Conservation (phyloP, 768 basidiomycete genomes). For the Dentipellis sp. region DNA sequence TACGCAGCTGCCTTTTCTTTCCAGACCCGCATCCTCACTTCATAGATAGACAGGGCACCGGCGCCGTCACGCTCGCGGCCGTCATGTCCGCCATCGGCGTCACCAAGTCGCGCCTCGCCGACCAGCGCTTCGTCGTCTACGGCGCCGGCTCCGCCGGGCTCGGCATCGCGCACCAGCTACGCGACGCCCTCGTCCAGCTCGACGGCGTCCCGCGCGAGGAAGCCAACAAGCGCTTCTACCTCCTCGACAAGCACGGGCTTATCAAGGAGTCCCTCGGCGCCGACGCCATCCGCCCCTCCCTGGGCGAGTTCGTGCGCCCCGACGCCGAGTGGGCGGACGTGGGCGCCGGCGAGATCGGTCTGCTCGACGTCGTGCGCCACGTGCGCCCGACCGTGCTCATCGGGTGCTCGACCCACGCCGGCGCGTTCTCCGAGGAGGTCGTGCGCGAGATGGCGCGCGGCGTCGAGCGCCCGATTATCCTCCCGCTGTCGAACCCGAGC, state of each 20-base stretch:
- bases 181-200: conserved; percentile 60
- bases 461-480: conserved; percentile 69
- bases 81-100: conserved; percentile 62
- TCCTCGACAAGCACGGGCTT: conserved; percentile 63
- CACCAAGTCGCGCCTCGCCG: conserved; percentile 51
- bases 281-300: conserved; percentile 33
- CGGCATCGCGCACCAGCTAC: conserved; percentile 68
- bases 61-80: conserved; percentile 64
- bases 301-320: conserved; percentile 47
- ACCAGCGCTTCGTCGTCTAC: conserved; percentile 72
- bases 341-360: conserved; percentile 30
- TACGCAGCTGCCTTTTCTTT: conserved; percentile 18
- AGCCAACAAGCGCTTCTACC: conserved; percentile 59
- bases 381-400: conserved; percentile 78
- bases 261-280: conserved; percentile 41
- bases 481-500: conserved; percentile 78
- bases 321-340: conserved; percentile 46
- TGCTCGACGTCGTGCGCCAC: conserved; percentile 63
- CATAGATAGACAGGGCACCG: conserved; percentile 54
- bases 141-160: conserved; percentile 79
- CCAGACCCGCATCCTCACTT: not conserved
- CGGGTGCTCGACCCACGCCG: conserved; percentile 71
- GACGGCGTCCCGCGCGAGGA: conserved; percentile 41
- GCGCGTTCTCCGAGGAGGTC: conserved; percentile 71
- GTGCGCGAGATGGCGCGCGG: conserved; percentile 58